phyloP scores from a whole-genome alignment of 2,329 filamentous ascomycete genomes.

The Chaetomium globosum region DNA sequence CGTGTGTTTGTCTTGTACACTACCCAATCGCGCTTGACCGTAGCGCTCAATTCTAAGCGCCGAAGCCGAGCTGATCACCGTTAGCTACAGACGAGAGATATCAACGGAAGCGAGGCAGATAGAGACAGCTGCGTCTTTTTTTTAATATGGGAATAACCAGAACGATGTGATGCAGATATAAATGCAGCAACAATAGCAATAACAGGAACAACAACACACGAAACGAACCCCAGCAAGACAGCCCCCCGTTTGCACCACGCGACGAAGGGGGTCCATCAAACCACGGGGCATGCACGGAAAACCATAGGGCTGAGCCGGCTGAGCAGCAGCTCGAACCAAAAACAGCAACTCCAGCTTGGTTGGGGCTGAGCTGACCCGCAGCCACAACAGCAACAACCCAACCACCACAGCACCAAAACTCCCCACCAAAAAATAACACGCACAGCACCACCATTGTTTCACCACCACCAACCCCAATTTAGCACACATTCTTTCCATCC shows the following conservation, averaged over 20 bases:
- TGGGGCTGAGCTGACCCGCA: neutral
- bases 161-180: neutral
- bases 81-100: neutral
- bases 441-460: neutral
- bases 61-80: neutral
- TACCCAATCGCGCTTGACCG: conserved; percentile 2
- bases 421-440: neutral
- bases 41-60: neutral
- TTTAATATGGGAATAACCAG: neutral
- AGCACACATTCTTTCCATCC: neutral
- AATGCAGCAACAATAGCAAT: neutral
- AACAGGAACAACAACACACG: neutral
- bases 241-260: neutral
- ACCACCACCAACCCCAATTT: neutral
- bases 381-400: neutral
- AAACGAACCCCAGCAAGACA: neutral
- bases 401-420: neutral
- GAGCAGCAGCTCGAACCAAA: neutral
- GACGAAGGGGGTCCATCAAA: neutral
- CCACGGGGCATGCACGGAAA: too few species aligned
- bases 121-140: neutral
- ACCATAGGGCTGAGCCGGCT: neutral
- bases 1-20: neutral
- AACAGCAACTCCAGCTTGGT: neutral
- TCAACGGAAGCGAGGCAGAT: neutral